Conservation (phyloP, 2,329 filamentous ascomycete genomes). For the Achaetomium macrosporum region DNA sequence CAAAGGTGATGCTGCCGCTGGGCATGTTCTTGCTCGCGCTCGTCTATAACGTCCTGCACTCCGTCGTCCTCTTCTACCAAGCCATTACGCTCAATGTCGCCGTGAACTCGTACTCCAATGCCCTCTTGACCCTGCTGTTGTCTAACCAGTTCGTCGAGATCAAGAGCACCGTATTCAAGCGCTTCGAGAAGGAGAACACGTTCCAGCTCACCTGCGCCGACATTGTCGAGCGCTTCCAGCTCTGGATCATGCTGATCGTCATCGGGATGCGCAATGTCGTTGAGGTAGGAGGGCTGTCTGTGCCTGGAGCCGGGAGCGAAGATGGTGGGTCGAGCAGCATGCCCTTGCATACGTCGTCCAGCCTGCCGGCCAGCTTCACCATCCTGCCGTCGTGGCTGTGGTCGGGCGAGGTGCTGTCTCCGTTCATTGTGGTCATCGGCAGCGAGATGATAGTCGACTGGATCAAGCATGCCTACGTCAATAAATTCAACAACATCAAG, state of each 20-base stretch:
- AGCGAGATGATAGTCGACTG: conserved; percentile 97
- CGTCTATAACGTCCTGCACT: conserved; percentile 81
- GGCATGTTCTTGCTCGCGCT: conserved; percentile 87
- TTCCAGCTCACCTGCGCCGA: conserved; percentile 97
- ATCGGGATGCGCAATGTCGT: conserved; percentile 95
- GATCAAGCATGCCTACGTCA: conserved; percentile 96
- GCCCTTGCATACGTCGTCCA: conserved; percentile 62
- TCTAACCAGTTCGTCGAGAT: conserved; percentile 99
- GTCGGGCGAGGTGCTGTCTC: conserved; percentile 81
- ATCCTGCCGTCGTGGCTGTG: conserved; percentile 72
- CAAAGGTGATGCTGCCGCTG: conserved; percentile 81
- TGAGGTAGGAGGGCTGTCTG: conserved; percentile 80
- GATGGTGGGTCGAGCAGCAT: conserved; percentile 46
- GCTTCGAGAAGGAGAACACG: conserved; percentile 94
- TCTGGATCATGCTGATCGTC: conserved; percentile 96
- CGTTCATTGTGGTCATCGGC: conserved; percentile 87
- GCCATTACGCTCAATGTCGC: conserved; percentile 97
- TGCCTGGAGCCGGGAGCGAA: conserved; percentile 49
- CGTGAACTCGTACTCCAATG: conserved; percentile 97
- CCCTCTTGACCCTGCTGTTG: conserved; percentile 81
- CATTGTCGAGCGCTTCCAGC: conserved; percentile 92
- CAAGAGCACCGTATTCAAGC: conserved; percentile 97
- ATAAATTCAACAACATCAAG: conserved; percentile 96
- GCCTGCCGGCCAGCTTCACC: conserved; percentile 86
- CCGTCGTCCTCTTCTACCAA: conserved; percentile 88